A percentile compares a stretch with the other conserved stretches of the same genome.
phyloP scores from a whole-genome alignment of 164 flowering plant genomes.

The Kalanchoe fedtschenkoi region DNA sequence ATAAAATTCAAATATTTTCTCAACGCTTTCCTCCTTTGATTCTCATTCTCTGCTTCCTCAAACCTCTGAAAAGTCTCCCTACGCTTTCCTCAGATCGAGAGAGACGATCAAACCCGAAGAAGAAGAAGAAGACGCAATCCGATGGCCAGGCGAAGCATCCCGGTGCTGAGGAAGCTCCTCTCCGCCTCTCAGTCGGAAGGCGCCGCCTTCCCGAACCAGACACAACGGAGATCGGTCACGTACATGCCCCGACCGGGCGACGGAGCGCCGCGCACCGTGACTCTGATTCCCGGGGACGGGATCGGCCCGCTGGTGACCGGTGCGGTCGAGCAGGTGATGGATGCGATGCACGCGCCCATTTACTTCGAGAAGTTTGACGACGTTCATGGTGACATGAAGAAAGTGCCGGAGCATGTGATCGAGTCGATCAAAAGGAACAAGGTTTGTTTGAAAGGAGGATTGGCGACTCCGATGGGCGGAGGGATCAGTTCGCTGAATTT shows the following conservation, averaged over 20 bases:
- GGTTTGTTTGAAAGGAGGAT: constrained; percentile 81
- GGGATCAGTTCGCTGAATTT: constrained; percentile 78
- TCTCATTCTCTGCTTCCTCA: neutral
- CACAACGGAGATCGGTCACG: constrained; percentile 33
- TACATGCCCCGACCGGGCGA: constrained; percentile 95
- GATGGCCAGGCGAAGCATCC: constrained; percentile 33
- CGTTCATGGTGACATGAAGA: constrained; percentile 56
- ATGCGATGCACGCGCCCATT: constrained; percentile 84
- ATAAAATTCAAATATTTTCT: no score
- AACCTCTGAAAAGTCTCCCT: neutral
- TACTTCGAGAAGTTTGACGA: constrained; percentile 68
- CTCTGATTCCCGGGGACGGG: constrained; percentile 78
- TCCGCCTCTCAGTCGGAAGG: neutral
- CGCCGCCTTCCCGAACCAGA: constrained; percentile 11
- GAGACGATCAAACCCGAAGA: neutral
- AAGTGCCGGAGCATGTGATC: constrained; percentile 43
- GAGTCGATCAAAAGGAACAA: constrained; percentile 69
- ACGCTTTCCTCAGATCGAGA: neutral
- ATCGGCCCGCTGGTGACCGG: constrained; percentile 74
- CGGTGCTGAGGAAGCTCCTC: constrained; percentile 20
- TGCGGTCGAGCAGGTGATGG: constrained; percentile 86
- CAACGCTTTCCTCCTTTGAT: neutral
- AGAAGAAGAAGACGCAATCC: neutral
- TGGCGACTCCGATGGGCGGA: constrained; percentile 78
- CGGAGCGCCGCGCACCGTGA: constrained; percentile 66